Evolutionary conservation across 441 rosid species (phyloP).

Genomic region (Macaranga tanarius): DNA sequence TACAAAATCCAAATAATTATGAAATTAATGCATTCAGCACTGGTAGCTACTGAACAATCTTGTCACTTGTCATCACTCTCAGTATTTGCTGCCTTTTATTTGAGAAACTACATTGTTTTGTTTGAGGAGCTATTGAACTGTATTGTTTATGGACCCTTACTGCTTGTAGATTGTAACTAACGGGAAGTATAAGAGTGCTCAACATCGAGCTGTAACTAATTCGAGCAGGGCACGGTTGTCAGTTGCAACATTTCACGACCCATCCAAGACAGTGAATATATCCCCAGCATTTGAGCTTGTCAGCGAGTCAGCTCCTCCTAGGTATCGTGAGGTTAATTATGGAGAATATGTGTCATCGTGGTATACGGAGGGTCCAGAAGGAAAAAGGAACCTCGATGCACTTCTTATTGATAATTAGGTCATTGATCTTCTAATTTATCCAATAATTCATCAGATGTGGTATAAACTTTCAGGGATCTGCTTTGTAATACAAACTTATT

Average conservation of each 20-base stretch:
- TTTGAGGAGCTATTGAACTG: neutral
- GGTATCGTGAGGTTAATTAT: conserved; percentile 50
- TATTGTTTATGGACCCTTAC: neutral
- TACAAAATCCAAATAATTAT: neutral
- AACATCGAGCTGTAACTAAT: conserved; percentile 75
- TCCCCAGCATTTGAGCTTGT: conserved; percentile 60
- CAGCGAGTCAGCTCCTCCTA: conserved; percentile 36
- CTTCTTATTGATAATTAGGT: conserved; percentile 37
- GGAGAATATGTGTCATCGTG: conserved; percentile 72
- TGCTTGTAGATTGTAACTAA: conserved; percentile 71
- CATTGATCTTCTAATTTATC: conserved; percentile 15
- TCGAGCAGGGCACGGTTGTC: conserved; percentile 60
- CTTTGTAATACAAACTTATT: too few species aligned
- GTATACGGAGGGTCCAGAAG: conserved; percentile 81
- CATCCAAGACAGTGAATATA: conserved; percentile 56
- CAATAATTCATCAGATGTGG: too few species aligned
- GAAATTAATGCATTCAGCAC: neutral
- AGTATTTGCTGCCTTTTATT: neutral
- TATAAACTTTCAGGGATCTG: too few species aligned
- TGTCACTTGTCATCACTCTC: neutral
- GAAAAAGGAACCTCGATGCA: conserved; percentile 76
- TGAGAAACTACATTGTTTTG: neutral
- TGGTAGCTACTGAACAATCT: neutral
- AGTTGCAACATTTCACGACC: conserved; percentile 87
- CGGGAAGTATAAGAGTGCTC: conserved; percentile 66